These are phyloP conservation scores for Colletotrichum sojae DNA, from an alignment of 2,329 filamentous ascomycete species.

Conservation along the genomic window DNA sequence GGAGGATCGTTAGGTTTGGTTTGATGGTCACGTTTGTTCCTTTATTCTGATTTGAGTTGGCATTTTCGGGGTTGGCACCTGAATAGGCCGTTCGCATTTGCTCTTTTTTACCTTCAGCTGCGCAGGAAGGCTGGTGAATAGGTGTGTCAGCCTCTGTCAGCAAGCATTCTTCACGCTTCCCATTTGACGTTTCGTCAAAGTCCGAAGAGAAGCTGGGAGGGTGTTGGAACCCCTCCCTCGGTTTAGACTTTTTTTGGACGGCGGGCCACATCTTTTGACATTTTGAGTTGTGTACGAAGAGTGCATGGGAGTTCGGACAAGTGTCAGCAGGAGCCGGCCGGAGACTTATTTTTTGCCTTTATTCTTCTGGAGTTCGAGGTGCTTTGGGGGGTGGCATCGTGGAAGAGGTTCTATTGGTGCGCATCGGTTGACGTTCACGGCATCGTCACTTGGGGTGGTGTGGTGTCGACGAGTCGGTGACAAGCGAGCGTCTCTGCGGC, in stretches of 20 bases:
- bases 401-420: constrained; percentile 7
- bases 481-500: too few species aligned
- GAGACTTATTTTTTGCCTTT: too few species aligned
- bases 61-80: neutral
- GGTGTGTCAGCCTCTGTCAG: neutral
- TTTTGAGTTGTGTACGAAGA: neutral
- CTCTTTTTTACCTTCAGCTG: neutral
- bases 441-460: too few species aligned
- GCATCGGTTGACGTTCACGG: constrained; percentile 2
- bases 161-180: neutral
- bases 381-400: neutral
- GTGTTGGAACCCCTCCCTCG: too few species aligned
- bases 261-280: neutral
- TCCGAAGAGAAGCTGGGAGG: neutral
- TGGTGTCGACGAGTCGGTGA: too few species aligned
- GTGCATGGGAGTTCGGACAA: constrained; percentile 9
- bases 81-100: constrained; percentile 15
- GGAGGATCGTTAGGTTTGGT: neutral
- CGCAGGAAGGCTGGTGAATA: neutral
- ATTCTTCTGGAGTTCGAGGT: neutral
- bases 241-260: neutral
- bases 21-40: neutral
- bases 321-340: too few species aligned
- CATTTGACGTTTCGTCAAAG: neutral
- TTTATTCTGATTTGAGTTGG: neutral